These are phyloP conservation scores for Yarrowia porcina DNA, from an alignment of 805 yeast genomes.

Conservation along the genomic window DNA sequence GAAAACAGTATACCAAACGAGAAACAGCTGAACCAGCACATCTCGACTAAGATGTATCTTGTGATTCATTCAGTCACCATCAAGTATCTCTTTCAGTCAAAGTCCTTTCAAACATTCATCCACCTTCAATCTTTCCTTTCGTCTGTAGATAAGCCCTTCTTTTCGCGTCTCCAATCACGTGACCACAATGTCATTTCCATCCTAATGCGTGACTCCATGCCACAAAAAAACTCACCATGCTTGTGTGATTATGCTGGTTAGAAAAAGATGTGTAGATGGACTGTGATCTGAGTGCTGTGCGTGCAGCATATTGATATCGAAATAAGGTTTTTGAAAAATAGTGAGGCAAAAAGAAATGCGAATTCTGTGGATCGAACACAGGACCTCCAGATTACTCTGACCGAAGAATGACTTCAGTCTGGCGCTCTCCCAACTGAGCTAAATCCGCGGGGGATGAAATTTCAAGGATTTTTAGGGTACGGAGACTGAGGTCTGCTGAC, in stretches of 20 bases:
- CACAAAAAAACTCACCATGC: background rate
- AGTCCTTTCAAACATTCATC: too few species aligned
- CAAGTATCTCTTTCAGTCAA: too few species aligned
- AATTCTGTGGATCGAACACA: conserved; percentile 72
- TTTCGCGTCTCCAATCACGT: background rate
- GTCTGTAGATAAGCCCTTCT: too few species aligned
- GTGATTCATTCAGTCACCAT: too few species aligned
- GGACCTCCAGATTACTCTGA: conserved; percentile 61
- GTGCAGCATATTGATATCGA: background rate
- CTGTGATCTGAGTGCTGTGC: background rate
- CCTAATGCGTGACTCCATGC: too few species aligned
- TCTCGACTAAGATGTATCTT: too few species aligned
- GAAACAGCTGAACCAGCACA: too few species aligned
- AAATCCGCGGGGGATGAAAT: conserved; percentile 28
- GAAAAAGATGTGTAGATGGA: background rate
- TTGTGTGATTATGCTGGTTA: background rate
- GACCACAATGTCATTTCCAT: too few species aligned
- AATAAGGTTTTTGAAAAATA: background rate
- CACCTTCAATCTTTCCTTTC: too few species aligned
- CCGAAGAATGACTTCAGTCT: conserved; percentile 35
- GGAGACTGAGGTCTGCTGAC: background rate
- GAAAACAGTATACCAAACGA: too few species aligned
- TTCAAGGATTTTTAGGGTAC: background rate
- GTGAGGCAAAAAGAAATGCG: conserved; percentile 31
- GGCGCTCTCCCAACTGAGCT: conserved; percentile 44